phyloP scores from a whole-genome alignment of 2,329 filamentous ascomycete genomes.

The Colletotrichum chrysophilum region DNA sequence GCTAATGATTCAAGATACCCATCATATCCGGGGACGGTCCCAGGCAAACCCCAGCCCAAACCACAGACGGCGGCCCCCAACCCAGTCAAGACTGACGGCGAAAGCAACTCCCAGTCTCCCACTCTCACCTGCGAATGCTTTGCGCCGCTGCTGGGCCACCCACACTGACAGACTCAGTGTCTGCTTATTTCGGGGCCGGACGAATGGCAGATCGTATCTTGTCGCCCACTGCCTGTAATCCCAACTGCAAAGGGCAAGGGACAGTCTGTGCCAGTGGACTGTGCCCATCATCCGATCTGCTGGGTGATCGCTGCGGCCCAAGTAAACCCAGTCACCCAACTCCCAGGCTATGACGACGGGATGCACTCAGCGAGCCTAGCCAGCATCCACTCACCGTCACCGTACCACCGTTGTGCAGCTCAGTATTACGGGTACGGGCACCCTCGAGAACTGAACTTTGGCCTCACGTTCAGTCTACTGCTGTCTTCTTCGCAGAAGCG shows the following conservation, averaged over 20 bases:
- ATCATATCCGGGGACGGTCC: not conserved
- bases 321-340: not conserved
- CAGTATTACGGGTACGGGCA: not conserved
- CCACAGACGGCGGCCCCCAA: not conserved
- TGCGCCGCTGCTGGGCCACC: not conserved
- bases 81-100: not conserved
- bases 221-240: not conserved
- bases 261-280: conserved; percentile 20
- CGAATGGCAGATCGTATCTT: not conserved
- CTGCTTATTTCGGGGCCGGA: conserved; percentile 7
- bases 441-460: not conserved
- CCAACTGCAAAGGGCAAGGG: conserved; percentile 7
- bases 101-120: not conserved
- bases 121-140: not conserved
- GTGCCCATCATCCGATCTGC: conserved; percentile 21
- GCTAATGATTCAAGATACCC: not conserved
- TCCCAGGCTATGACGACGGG: conserved; percentile 14
- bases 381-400: conserved; percentile 9
- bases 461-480: conserved; percentile 1
- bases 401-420: not conserved
- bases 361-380: not conserved
- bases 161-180: not conserved
- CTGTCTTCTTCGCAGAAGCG: not conserved
- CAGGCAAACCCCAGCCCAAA: not conserved
- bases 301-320: conserved; percentile 16